These are phyloP conservation scores for Metrosideros polymorpha DNA, from an alignment of 441 rosid genomes.

Conservation along the genomic window DNA sequence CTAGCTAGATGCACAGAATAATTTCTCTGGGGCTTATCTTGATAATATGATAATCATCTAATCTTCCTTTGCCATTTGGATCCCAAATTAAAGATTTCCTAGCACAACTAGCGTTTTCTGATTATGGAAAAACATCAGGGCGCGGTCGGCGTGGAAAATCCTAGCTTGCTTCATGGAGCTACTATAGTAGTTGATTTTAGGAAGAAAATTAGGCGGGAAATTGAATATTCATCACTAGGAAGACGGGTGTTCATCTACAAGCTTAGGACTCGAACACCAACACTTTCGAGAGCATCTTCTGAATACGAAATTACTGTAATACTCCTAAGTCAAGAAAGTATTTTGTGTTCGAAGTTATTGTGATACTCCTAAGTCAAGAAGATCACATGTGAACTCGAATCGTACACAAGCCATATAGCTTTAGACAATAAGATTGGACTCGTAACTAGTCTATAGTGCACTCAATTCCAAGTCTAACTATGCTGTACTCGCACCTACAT, in stretches of 20 bases:
- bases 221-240: not conserved
- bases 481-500: not conserved
- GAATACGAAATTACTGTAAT: not conserved
- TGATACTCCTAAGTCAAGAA: not conserved
- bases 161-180: not conserved
- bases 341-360: not conserved
- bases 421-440: not conserved
- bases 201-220: not conserved
- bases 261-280: not conserved
- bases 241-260: not conserved
- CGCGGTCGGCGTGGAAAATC: not conserved
- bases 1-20: not conserved
- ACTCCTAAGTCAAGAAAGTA: not conserved
- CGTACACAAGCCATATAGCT: not conserved
- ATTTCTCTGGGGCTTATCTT: not conserved
- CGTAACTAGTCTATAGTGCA: not conserved
- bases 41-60: not conserved
- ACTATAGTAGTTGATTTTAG: not conserved
- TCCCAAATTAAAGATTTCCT: not conserved
- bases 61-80: not conserved
- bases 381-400: not conserved
- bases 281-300: not conserved
- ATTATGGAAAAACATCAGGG: not conserved
- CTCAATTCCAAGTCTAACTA: not conserved
- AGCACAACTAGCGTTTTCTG: not conserved